Base-by-base conservation (phyloP, 306 rosid species). In the Dalbergia cultrata region DNA sequence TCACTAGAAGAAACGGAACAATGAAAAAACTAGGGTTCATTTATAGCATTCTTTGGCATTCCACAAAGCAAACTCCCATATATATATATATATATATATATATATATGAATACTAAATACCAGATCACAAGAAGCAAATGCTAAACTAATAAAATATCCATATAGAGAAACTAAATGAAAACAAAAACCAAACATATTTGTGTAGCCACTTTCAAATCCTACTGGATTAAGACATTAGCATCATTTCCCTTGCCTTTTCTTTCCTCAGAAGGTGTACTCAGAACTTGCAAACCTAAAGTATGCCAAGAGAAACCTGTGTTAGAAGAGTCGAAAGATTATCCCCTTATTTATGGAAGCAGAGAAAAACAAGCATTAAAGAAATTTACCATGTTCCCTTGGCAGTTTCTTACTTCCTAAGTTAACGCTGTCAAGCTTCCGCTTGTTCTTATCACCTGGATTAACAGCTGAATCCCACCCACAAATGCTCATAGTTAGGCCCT, bases 321-420 rank as follows among this genome's bases (percentile, higher is more conserved):
- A 34, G 70, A 22, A 66, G 8, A 66, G 52, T 44, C 35, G 44
- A 9, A 19, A 70, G 21, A 10, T 9, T 17, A 72, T 7, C 43
- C 22, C 53, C n/a, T 41, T 19, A 2, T 22, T 18, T 12, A 67
- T 7, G 57, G 39, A 69, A 47, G 13, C 43, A 69, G 1, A 21
- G 58, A 69, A 26, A 47, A 47, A 49, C 60, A 22, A 13, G 22
- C 7, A 0, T 13, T 21, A 59, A 13, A 41, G 68, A 74, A 58
- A 59, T 21, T 59, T 19, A 57, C 68, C 57, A 41, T 26, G n/a
- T 22, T 75, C 59, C 60, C 79, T 61, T 60, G 22, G 31, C n/a
- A 21, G 31, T 44, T 61, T 62, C 33, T 75, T 75, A 7, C 18
- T 60, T 44, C 60, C 70, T 12, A 18, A 11, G 34, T 47, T 22